Conservation (phyloP, 345 rosid species). For the Populus simonii region DNA sequence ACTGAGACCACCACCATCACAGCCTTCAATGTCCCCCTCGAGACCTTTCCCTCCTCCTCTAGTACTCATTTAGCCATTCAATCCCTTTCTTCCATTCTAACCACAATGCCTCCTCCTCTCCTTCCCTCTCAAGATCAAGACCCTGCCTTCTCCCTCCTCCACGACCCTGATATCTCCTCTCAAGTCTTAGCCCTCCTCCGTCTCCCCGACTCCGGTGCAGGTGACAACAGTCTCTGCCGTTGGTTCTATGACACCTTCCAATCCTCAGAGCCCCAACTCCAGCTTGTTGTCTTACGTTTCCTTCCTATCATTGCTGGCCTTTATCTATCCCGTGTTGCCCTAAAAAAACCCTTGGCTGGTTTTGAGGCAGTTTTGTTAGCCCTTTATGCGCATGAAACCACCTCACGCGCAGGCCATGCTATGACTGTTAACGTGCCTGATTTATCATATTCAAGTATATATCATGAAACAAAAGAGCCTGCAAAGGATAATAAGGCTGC, state of each 20-base stretch:
- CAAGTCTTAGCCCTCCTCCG: constrained; percentile 67
- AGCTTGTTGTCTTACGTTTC: constrained; percentile 69
- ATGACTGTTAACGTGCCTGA: constrained; percentile 67
- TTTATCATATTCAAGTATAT: constrained; percentile 62
- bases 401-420: constrained; percentile 57
- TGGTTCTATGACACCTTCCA: constrained; percentile 95
- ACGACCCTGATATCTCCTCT: constrained; percentile 48
- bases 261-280: constrained; percentile 51
- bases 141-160: constrained; percentile 52
- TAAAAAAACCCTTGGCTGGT: constrained; percentile 65
- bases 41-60: constrained; percentile 16
- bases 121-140: constrained; percentile 28
- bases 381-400: constrained; percentile 71
- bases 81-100: constrained; percentile 48
- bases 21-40: background rate
- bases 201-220: constrained; percentile 66
- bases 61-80: constrained; percentile 38
- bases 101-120: constrained; percentile 39
- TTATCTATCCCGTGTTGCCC: constrained; percentile 71
- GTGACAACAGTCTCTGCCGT: constrained; percentile 74
- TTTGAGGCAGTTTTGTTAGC: constrained; percentile 81
- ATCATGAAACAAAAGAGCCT: constrained; percentile 57
- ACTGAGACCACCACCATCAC: constrained; percentile 2
- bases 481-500: constrained; percentile 36
- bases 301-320: constrained; percentile 64